Conservation (phyloP, 2,329 filamentous ascomycete species). For the Westerdykella aurantiaca region DNA sequence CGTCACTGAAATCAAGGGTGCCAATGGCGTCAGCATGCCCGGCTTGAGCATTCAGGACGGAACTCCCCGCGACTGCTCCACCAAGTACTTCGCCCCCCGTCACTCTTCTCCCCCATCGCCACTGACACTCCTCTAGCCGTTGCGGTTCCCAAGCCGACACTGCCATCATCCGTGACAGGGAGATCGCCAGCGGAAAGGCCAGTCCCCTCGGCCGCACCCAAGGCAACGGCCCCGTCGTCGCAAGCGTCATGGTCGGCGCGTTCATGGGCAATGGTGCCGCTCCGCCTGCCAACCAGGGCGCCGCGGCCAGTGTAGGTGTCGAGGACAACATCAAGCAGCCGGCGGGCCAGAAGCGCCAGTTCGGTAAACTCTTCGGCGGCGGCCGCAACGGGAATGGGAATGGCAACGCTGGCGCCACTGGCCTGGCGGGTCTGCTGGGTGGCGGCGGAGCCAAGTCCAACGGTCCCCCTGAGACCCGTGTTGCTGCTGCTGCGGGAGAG, state of each 20-base stretch:
- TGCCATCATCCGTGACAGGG: slow-evolving; percentile 59
- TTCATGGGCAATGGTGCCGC: slow-evolving; percentile 49
- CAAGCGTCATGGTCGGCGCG: slow-evolving; percentile 52
- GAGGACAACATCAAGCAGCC: slow-evolving; percentile 25
- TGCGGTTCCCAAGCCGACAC: slow-evolving; percentile 65
- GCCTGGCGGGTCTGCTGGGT: slow-evolving; percentile 27
- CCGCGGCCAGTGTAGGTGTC: slow-evolving; percentile 26
- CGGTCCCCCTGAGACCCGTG: slow-evolving; percentile 48
- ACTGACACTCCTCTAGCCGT: slow-evolving; percentile 13
- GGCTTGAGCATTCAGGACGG: slow-evolving; percentile 58
- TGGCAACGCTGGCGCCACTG: slow-evolving; percentile 17
- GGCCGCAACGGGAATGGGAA: slow-evolving; percentile 16
- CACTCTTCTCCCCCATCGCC: not conserved
- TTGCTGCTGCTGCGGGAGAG: slow-evolving; percentile 50
- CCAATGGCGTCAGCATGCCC: slow-evolving; percentile 59
- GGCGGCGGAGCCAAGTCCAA: slow-evolving; percentile 44
- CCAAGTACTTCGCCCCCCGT: slow-evolving; percentile 23
- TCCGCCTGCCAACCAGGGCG: slow-evolving; percentile 25
- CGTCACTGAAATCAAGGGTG: slow-evolving; percentile 51
- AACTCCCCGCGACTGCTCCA: slow-evolving; percentile 62
- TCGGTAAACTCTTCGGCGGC: slow-evolving; percentile 32
- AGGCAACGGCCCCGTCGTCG: slow-evolving; percentile 56
- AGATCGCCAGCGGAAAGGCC: slow-evolving; percentile 51
- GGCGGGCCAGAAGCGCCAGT: slow-evolving; percentile 24
- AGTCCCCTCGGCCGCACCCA: slow-evolving; percentile 59